Base-by-base conservation (phyloP, 768 basidiomycete species). In the Coprinopsis sp. region DNA sequence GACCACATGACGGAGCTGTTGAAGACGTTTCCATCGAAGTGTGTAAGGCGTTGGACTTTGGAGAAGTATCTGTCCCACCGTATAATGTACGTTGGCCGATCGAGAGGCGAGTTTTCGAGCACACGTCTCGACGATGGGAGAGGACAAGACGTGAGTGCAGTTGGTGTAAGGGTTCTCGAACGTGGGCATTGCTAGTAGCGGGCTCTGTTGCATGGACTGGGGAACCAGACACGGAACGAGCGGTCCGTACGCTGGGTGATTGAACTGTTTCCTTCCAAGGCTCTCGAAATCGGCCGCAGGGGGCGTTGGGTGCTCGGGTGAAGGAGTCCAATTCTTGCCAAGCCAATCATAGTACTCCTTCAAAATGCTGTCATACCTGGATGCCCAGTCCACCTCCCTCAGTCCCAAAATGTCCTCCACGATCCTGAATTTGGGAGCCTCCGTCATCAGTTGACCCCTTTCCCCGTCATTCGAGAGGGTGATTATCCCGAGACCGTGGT, bases 381-480 rank as follows among this genome's bases (percentile, higher is more conserved):
- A 52, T 39, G 67, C 63, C 72, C 71, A 73, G 40, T 72, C 65
- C 6, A 70, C 54, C 16, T 58, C 49, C 18, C 61, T 50, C 22
- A 71, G 46, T 1, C 39, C 39, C 25, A 53, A 50, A 2, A 73
- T 54, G 3, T 69, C 62, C 19, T 73, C 70, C 5, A 59, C 57
- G n/a, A 73, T 65, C 11, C 65, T 55, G 55, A 60, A 69, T 37
- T 70, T 70, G 7, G 68, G 64, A 25, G 64, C 51, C 48, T 71
- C 66, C 16, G 64, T 51, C 24, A 73, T 48, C 24, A 50, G 55
- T 7, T 51, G 51, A 7, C 69, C 72, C n/a, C 16, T n/a, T 18
- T 59, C 58, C 0, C 56, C 70, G 43, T 74, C 71, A 44, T 74
- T 73, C 3, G 68, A 68, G 2, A 74, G 58, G 2, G 65, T 55